These are phyloP conservation scores for Petasospora rhodanensis DNA, from an alignment of 1,139 yeast genomes.

Conservation along the genomic window DNA sequence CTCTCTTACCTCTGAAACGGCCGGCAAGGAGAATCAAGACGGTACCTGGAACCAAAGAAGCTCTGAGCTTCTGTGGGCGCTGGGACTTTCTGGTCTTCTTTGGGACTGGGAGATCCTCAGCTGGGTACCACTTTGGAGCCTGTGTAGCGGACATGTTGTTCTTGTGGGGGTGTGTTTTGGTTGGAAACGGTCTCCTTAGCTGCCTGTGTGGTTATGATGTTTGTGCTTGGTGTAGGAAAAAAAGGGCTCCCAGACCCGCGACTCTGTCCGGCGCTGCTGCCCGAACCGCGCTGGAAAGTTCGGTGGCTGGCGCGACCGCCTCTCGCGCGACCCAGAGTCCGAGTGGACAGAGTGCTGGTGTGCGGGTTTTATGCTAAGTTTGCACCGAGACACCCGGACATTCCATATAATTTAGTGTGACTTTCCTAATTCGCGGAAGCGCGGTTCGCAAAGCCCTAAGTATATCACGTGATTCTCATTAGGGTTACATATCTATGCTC, in stretches of 20 bases:
- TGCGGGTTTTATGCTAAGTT: slow-evolving; percentile 7
- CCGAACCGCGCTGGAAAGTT: too few species aligned
- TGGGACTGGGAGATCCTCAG: slow-evolving; percentile 78
- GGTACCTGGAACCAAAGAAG: slow-evolving; percentile 90
- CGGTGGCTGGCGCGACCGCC: not conserved
- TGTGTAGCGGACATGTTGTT: slow-evolving; percentile 25
- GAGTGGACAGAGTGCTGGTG: too few species aligned
- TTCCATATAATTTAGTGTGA: too few species aligned
- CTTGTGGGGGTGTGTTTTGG: slow-evolving; percentile 2
- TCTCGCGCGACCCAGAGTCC: too few species aligned
- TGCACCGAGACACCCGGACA: too few species aligned
- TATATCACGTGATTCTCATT: slow-evolving; percentile 9
- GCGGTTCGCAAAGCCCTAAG: too few species aligned
- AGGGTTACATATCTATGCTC: slow-evolving; percentile 6
- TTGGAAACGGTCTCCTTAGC: not conserved
- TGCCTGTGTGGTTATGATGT: not conserved
- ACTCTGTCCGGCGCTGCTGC: slow-evolving; percentile 5
- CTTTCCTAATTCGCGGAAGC: slow-evolving; percentile 1
- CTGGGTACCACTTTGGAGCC: slow-evolving; percentile 83
- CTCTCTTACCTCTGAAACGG: slow-evolving; percentile 98
- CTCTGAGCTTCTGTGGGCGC: slow-evolving; percentile 85
- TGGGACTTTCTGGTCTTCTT: slow-evolving; percentile 73
- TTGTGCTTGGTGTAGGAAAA: slow-evolving; percentile 4
- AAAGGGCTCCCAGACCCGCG: too few species aligned
- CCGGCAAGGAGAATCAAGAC: slow-evolving; percentile 92